phyloP scores from a whole-genome alignment of 1,284 basidiomycete genomes.

The Bjerkandera adusta region DNA sequence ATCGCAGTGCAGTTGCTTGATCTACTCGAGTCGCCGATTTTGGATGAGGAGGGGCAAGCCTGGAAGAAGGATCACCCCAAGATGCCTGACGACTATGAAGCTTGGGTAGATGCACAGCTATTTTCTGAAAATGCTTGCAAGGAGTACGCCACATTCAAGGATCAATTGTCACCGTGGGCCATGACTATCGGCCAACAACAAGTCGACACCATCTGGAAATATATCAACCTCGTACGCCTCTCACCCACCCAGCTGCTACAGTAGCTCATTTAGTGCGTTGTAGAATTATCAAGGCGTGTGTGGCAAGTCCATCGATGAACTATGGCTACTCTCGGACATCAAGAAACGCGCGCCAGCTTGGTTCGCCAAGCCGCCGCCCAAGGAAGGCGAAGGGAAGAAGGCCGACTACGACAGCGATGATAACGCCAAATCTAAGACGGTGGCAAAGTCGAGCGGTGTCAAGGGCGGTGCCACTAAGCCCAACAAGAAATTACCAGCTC shows the following conservation, averaged over 20 bases:
- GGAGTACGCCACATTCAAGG: constrained; percentile 17
- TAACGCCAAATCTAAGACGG: constrained; percentile 17
- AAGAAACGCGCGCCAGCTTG: constrained; percentile 55
- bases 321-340: constrained; percentile 63
- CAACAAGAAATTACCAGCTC: constrained; percentile 41
- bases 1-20: constrained; percentile 60
- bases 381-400: constrained; percentile 23
- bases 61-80: constrained; percentile 47
- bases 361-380: constrained; percentile 43
- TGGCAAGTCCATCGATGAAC: constrained; percentile 51
- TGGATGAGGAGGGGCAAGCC: constrained; percentile 46
- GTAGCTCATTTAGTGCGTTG: not conserved
- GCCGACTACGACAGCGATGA: constrained; percentile 29
- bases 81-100: constrained; percentile 56
- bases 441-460: constrained; percentile 18
- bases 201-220: constrained; percentile 63
- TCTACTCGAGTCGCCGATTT: constrained; percentile 55
- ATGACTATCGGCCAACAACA: constrained; percentile 46
- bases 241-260: not conserved
- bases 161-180: constrained; percentile 49
- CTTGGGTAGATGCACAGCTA: constrained; percentile 65
- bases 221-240: constrained; percentile 50
- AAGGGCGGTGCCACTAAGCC: constrained; percentile 26
- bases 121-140: constrained; percentile 55
- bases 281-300: constrained; percentile 59